Evolutionary conservation across 2,329 filamentous ascomycete genomes (phyloP).

Genomic region (Kalmusia sp.): DNA sequence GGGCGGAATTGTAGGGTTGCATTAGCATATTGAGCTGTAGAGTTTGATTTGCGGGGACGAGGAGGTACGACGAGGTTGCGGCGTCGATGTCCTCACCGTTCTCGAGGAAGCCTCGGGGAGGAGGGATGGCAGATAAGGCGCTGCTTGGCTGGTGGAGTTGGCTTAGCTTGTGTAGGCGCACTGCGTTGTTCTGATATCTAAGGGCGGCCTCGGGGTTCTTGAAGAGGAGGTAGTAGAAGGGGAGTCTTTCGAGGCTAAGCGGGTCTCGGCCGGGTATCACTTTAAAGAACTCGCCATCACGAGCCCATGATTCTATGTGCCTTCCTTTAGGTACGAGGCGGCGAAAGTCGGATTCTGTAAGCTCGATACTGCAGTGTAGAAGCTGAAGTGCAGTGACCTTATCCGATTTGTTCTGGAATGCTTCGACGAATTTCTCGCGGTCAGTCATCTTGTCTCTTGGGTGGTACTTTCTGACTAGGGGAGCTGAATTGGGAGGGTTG

Average conservation of each 20-base stretch:
- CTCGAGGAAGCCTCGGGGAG: constrained; percentile 51
- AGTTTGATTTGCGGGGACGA: constrained; percentile 41
- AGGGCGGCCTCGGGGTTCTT: constrained; percentile 63
- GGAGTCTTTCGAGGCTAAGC: constrained; percentile 67
- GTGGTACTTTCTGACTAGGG: constrained; percentile 16
- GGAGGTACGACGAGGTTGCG: constrained; percentile 55
- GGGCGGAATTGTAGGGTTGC: constrained; percentile 52
- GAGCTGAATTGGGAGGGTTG: constrained; percentile 24
- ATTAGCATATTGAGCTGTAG: constrained; percentile 36
- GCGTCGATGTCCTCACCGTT: constrained; percentile 56
- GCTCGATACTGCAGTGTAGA: constrained; percentile 54
- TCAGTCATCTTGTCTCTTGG: constrained; percentile 9
- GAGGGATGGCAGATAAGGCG: constrained; percentile 52
- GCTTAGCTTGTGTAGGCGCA: constrained; percentile 59
- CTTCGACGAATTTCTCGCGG: constrained; percentile 29
- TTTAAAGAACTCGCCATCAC: constrained; percentile 63
- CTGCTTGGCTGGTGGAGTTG: constrained; percentile 52
- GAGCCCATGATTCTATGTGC: constrained; percentile 72
- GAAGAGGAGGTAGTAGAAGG: constrained; percentile 76
- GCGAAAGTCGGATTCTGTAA: constrained; percentile 74
- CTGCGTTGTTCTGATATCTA: constrained; percentile 65
- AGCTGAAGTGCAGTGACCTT: constrained; percentile 61
- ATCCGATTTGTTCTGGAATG: constrained; percentile 33
- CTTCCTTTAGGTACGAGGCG: constrained; percentile 67
- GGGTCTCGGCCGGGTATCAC: constrained; percentile 71